Evolutionary conservation across 2,329 filamentous ascomycete species (phyloP), one percentile per base, ranked within the genome.

Genomic region (Paecilomyces dactylethromorphus): DNA sequence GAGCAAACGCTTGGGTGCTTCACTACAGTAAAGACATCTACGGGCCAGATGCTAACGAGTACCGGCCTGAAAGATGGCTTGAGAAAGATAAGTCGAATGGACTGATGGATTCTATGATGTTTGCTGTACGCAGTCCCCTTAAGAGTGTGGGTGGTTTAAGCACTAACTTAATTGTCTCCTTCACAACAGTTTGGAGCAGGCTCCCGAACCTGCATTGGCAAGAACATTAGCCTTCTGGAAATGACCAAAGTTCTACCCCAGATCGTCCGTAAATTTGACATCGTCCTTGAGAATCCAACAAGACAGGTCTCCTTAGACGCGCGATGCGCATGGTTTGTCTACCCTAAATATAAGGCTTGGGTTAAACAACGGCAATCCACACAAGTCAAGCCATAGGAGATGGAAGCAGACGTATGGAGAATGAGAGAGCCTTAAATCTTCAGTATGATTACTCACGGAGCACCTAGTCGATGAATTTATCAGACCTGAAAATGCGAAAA

Each of bases 21-120:
- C 89, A 92, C 66, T 82, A 87, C 2, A 81, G 85, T 1, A 78
- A 81, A 6, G 84, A 87, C 55, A 78, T 92, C 39, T 93, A 90
- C 66, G 89, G 89, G 1, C 68, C 78, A 0, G 86, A 92, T 62
- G 84, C 84, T 0, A 85, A 91, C 39, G 72, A 69, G 0, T 93
- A 59, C 45, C 59, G 58, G 5, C 65, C 65, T 5, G 63, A 64
- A 51, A 59, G 65, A 7, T 66, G 65, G 65, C 39, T 56, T 12
- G 32, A 35, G 52, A 59, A 6, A 24, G 54, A 53, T 49, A 26
- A 5, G 21, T 50, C 29, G 32, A 57, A 54, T 18, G 32, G 12
- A 31, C 49, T 57, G 32, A 64, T 63, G 63, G 59, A 64, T 53
- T 55, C 55, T 1, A 59, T 60, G 1, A 63, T 63, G 60, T 63